Evolutionary conservation across 2,329 filamentous ascomycete species (phyloP).

Genomic region (Thelonectria discophora): DNA sequence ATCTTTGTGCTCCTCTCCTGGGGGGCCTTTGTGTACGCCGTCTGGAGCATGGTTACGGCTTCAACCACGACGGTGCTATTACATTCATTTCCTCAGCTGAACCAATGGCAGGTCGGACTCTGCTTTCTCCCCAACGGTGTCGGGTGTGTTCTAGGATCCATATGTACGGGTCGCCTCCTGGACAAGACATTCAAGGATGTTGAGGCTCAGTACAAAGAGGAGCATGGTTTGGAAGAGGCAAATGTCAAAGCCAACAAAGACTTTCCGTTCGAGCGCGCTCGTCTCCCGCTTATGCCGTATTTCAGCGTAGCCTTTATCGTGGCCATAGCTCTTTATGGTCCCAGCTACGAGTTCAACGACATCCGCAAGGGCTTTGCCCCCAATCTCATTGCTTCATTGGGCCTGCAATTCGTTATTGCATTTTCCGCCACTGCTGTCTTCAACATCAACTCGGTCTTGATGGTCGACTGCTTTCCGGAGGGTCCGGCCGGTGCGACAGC

Average conservation of each 20-base stretch:
- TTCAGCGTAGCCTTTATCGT: conserved; percentile 5
- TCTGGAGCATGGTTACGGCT: conserved; percentile 23
- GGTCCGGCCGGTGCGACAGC: conserved; percentile 12
- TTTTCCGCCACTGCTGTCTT: conserved; percentile 17
- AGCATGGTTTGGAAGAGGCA: background rate
- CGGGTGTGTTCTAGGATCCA: background rate
- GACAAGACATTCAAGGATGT: background rate
- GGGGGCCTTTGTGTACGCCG: conserved; percentile 15
- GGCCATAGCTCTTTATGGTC: conserved; percentile 6
- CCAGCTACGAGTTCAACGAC: background rate
- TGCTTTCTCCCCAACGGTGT: conserved; percentile 20
- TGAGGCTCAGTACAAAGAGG: background rate
- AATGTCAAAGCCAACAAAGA: conserved; percentile 3
- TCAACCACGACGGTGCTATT: conserved; percentile 12
- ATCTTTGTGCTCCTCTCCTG: conserved; percentile 11
- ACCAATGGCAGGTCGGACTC: conserved; percentile 10
- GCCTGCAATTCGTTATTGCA: conserved; percentile 15
- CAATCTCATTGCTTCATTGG: conserved; percentile 3
- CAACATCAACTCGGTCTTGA: conserved; percentile 12
- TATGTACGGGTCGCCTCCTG: background rate
- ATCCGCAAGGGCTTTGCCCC: background rate
- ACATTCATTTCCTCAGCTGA: conserved; percentile 5
- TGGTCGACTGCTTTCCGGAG: conserved; percentile 14
- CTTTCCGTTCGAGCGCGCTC: conserved; percentile 19
- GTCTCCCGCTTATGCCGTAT: conserved; percentile 7